Conservation (phyloP, 805 yeast genomes). For the Schwanniomyces pseudopolymorphus region DNA sequence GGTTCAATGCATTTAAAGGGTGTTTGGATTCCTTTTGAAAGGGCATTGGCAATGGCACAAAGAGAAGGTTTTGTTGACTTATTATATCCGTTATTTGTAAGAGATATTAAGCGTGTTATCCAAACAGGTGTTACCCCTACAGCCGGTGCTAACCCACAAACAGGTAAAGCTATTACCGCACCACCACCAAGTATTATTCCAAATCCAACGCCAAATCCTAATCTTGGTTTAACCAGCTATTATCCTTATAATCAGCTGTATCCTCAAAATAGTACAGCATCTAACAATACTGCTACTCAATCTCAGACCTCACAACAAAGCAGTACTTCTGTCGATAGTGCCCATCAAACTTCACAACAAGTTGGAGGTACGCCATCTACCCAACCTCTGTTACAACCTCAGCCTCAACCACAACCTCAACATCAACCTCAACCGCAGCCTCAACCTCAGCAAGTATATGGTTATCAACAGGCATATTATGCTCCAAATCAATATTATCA, state of each 20-base stretch:
- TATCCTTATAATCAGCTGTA: conserved; percentile 13
- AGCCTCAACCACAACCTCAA: conserved; percentile 3
- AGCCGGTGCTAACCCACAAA: conserved; percentile 5
- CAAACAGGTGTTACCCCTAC: conserved; percentile 46
- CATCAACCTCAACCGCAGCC: conserved; percentile 10
- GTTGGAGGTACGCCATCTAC: conserved; percentile 3
- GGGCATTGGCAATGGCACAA: conserved; percentile 80
- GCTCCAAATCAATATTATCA: conserved; percentile 25
- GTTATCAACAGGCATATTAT: conserved; percentile 23
- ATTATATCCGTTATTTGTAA: conserved; percentile 67
- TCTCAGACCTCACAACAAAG: conserved; percentile 10
- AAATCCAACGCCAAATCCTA: conserved; percentile 6
- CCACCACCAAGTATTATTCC: conserved; percentile 10
- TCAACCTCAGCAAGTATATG: conserved; percentile 15
- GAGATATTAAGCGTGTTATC: conserved; percentile 63
- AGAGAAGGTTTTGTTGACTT: conserved; percentile 70
- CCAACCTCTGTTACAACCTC: conserved; percentile 7
- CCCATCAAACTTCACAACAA: conserved; percentile 6
- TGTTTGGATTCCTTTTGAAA: conserved; percentile 85
- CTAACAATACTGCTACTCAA: conserved; percentile 5
- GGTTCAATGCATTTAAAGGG: conserved; percentile 89
- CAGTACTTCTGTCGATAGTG: conserved; percentile 2
- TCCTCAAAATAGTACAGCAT: conserved; percentile 8
- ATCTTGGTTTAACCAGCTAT: conserved; percentile 7
- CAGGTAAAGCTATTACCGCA: conserved; percentile 10